Evolutionary conservation across 2,329 filamentous ascomycete genomes (phyloP).

Genomic region (Macrophomina phaseolina): DNA sequence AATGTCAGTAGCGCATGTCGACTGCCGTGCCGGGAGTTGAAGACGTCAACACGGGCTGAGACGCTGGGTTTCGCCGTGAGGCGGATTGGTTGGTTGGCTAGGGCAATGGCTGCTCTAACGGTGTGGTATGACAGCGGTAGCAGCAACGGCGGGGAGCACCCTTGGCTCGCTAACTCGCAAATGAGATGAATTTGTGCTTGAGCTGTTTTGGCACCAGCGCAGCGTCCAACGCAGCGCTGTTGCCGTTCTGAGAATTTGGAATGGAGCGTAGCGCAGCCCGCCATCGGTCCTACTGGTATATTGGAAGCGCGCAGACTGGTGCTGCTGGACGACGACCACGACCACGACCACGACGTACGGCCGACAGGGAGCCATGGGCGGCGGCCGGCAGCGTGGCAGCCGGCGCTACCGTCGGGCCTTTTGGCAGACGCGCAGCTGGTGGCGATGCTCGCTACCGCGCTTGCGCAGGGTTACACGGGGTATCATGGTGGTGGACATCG

Average conservation of each 20-base stretch:
- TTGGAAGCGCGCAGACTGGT: background rate
- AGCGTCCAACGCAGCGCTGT: background rate
- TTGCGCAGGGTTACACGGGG: background rate
- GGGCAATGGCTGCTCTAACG: background rate
- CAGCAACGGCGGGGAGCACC: slow-evolving; percentile 11
- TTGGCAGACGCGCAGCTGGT: slow-evolving; percentile 10
- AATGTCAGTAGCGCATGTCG: slow-evolving; percentile 5
- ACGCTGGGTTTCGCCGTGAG: slow-evolving; percentile 26
- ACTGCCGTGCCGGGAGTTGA: slow-evolving; percentile 17
- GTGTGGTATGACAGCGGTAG: slow-evolving; percentile 22
- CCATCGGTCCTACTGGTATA: slow-evolving; percentile 13
- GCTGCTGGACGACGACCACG: no score
- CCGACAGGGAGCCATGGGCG: background rate
- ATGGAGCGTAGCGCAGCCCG: slow-evolving; percentile 11
- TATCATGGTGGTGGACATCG: no score
- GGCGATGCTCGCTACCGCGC: slow-evolving; percentile 3
- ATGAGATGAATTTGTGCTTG: slow-evolving; percentile 4
- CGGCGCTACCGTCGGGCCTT: slow-evolving; percentile 18
- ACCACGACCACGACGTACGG: background rate
- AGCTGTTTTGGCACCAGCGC: no score
- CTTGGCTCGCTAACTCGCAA: slow-evolving; percentile 9
- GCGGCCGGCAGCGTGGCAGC: slow-evolving; percentile 1
- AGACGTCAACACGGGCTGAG: slow-evolving; percentile 17
- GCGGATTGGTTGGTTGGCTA: slow-evolving; percentile 10
- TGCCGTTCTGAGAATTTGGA: background rate